These are phyloP conservation scores for Corrigiola litoralis DNA, from an alignment of 179 eudicot species.

Conservation along the genomic window DNA sequence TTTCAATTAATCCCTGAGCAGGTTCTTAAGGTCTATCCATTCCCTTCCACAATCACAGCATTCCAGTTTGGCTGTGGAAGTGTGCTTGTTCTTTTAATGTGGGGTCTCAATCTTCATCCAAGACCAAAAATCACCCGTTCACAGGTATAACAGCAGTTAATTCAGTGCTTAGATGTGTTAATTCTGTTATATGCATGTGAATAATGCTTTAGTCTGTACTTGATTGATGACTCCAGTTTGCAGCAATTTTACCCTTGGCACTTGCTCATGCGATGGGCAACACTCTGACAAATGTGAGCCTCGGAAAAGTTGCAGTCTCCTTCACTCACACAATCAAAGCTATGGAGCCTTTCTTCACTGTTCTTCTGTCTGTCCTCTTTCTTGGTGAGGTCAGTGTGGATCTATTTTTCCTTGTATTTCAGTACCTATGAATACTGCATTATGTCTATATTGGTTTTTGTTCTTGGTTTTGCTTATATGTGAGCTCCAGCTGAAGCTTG, in stretches of 20 bases:
- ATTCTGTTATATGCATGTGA: background rate
- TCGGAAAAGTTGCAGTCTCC: slow-evolving; percentile 90
- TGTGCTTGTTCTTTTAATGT: slow-evolving; percentile 51
- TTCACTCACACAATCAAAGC: slow-evolving; percentile 97
- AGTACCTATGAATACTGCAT: background rate
- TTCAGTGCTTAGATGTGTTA: background rate
- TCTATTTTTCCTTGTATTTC: background rate
- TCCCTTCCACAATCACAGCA: slow-evolving; percentile 70
- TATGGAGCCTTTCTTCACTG: slow-evolving; percentile 94
- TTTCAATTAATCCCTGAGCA: slow-evolving; percentile 12
- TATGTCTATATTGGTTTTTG: no score
- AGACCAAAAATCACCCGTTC: slow-evolving; percentile 60
- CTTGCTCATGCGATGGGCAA: slow-evolving; percentile 74
- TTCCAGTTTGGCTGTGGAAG: slow-evolving; percentile 77
- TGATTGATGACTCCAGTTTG: slow-evolving; percentile 37
- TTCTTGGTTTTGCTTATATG: no score
- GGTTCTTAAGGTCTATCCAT: slow-evolving; percentile 79
- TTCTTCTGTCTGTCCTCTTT: slow-evolving; percentile 63
- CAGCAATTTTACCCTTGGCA: slow-evolving; percentile 60
- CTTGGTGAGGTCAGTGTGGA: slow-evolving; percentile 54
- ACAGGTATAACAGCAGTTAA: slow-evolving; percentile 72
- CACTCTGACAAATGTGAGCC: slow-evolving; percentile 78
- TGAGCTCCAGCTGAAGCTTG: no score
- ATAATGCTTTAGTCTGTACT: no score
- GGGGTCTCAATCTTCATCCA: slow-evolving; percentile 58